Evolutionary conservation across 2,329 filamentous ascomycete genomes (phyloP), one percentile per base, ranked within the genome.

Genomic region (Lachnum nothofagi): DNA sequence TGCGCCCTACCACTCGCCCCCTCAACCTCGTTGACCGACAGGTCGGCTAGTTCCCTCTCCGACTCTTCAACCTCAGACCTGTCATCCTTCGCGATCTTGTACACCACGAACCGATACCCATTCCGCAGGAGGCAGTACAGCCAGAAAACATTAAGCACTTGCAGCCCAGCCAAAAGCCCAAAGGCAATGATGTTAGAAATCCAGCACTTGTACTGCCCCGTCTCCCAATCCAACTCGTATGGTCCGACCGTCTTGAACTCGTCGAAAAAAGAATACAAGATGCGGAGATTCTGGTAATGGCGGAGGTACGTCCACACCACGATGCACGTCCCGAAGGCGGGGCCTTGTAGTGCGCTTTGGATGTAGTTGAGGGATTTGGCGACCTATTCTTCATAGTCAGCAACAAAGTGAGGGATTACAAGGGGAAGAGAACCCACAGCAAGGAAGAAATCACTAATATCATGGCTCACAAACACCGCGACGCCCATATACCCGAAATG

Each of bases 401-500:
- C 20, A 25, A 14, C 27, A 8, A n/a, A 24, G 16, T 20, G 1
- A 25, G 24, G 16, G 7, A 16, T 16, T 3, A 33, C n/a, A 29
- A 45, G 42, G 16, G 17, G 34, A 42, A 33, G n/a, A 23, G 29
- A 25, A 71, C 84, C 70, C 79, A 91, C 87, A 31, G 91, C 91
- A 38, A 96, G 78, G 79, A 96, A 96, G 72, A 96, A 95, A 68
- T 96, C 91, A 52, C 85, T 90, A 54, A 96, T 87, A 65, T 97
- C 91, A 69, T 95, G 89, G 8, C 91, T 95, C 54, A 93, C 89
- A 69, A 95, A 97, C 27, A 97, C 89, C 17, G 89, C 88, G 47
- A 96, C 72, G 22, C 91, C 91, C 67, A 97, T 94, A 70, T 95
- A 91, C 17, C 90, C 94, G 68, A 96, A 97, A 70, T 97, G 91